Conservation (phyloP, 2,329 filamentous ascomycete genomes). For the Alternaria infectoria region DNA sequence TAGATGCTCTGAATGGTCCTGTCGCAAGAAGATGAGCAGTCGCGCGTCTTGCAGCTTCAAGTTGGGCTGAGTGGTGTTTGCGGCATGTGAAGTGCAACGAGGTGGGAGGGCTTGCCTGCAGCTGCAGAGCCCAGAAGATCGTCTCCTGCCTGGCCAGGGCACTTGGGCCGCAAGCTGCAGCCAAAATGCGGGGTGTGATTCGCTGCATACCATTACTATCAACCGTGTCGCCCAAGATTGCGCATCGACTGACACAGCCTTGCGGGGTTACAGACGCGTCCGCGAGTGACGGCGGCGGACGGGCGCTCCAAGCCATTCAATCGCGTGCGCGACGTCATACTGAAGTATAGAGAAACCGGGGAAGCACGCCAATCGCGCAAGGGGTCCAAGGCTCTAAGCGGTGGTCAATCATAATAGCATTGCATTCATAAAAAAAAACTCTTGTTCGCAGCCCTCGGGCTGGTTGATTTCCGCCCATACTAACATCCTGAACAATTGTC, state of each 20-base stretch:
- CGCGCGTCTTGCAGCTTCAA: background rate
- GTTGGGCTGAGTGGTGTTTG: background rate
- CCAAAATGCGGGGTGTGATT: conserved; percentile 24
- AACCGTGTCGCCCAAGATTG: conserved; percentile 13
- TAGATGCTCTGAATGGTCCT: background rate
- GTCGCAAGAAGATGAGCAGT: background rate
- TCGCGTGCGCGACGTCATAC: conserved; percentile 23
- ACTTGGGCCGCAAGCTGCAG: conserved; percentile 25
- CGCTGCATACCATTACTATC: conserved; percentile 23
- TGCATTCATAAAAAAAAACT: background rate
- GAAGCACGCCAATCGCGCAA: conserved; percentile 22
- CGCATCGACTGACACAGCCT: conserved; percentile 14
- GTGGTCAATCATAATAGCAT: conserved; percentile 1
- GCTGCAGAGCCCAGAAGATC: conserved; percentile 1
- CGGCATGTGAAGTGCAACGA: conserved; percentile 15
- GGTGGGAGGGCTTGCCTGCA: conserved; percentile 24
- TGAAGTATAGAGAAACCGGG: conserved; percentile 7
- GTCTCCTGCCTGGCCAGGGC: conserved; percentile 16
- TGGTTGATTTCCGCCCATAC: background rate
- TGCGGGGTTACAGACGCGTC: conserved; percentile 10
- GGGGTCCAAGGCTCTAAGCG: background rate
- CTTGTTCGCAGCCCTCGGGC: background rate
- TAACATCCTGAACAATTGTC: conserved; percentile 3
- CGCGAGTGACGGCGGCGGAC: background rate
- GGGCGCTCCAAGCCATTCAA: conserved; percentile 17